Evolutionary conservation across 2,329 filamentous ascomycete species (phyloP).

Genomic region (Trichoderma gracile): DNA sequence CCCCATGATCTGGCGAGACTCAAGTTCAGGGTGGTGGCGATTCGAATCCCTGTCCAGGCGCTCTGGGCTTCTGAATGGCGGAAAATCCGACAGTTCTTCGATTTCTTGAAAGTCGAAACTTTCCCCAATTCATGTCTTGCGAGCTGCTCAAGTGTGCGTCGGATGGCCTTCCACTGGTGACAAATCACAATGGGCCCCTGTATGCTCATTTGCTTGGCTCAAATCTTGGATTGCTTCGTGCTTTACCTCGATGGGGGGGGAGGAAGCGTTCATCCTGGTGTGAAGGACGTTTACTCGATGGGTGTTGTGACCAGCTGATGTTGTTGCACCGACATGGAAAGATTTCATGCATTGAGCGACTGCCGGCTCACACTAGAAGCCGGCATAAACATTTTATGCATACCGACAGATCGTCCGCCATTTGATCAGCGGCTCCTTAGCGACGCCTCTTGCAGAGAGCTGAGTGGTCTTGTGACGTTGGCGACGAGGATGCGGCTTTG

Average conservation of each 20-base stretch:
- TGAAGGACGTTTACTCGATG: neutral
- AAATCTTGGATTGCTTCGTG: neutral
- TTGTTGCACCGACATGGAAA: neutral
- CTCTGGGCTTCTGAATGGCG: conserved; percentile 1
- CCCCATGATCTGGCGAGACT: conserved; percentile 20
- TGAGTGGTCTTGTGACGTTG: conserved; percentile 12
- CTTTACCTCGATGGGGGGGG: neutral
- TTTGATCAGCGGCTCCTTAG: neutral
- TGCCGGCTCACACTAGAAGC: conserved; percentile 16
- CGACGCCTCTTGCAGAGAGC: neutral
- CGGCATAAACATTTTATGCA: conserved; percentile 14
- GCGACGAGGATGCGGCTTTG: neutral
- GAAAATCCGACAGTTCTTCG: neutral
- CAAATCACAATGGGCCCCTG: neutral
- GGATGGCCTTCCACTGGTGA: neutral
- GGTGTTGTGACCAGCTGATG: conserved; percentile 9
- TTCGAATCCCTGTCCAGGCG: neutral
- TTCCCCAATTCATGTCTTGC: neutral
- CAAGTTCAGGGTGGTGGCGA: conserved; percentile 10
- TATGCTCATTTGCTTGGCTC: neutral
- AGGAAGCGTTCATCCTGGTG: neutral
- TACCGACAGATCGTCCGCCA: conserved; percentile 6
- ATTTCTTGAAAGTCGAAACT: neutral
- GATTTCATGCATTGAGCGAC: conserved; percentile 20
- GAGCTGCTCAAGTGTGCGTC: neutral